Conservation (phyloP, 768 basidiomycete species). For the Xerocomellus intermedius region DNA sequence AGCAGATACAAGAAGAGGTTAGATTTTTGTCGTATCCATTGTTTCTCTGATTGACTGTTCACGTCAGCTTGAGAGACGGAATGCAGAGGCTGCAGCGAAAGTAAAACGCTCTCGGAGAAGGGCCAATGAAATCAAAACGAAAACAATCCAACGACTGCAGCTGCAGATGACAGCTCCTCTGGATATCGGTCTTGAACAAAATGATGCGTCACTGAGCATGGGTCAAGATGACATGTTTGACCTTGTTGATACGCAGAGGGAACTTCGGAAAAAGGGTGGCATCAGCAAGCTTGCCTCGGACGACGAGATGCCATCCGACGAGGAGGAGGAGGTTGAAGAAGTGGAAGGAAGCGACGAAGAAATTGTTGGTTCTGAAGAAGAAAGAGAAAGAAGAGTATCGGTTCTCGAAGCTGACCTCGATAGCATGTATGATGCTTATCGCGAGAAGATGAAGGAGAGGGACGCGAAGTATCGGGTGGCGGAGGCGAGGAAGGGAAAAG, state of each 20-base stretch:
- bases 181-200: slow-evolving; percentile 88
- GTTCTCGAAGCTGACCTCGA: slow-evolving; percentile 86
- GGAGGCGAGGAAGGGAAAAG: slow-evolving; percentile 70
- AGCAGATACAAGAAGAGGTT: slow-evolving; percentile 88
- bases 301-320: slow-evolving; percentile 45
- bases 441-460: slow-evolving; percentile 71
- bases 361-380: slow-evolving; percentile 63
- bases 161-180: slow-evolving; percentile 97
- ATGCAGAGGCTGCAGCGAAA: slow-evolving; percentile 69
- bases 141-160: slow-evolving; percentile 92
- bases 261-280: slow-evolving; percentile 40
- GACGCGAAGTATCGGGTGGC: slow-evolving; percentile 87
- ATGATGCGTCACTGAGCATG: slow-evolving; percentile 65
- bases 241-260: slow-evolving; percentile 59
- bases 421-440: slow-evolving; percentile 84
- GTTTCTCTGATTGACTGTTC: slow-evolving; percentile 6
- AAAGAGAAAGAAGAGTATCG: slow-evolving; percentile 56
- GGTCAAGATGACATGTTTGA: slow-evolving; percentile 91
- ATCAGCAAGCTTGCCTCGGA: slow-evolving; percentile 39
- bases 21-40: neutral
- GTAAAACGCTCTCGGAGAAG: slow-evolving; percentile 78
- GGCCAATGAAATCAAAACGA: slow-evolving; percentile 83
- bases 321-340: slow-evolving; percentile 39
- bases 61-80: slow-evolving; percentile 75
- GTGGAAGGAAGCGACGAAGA: slow-evolving; percentile 38